phyloP scores from a whole-genome alignment of 208 protist species.

The Jaenimonas drosophilae region DNA sequence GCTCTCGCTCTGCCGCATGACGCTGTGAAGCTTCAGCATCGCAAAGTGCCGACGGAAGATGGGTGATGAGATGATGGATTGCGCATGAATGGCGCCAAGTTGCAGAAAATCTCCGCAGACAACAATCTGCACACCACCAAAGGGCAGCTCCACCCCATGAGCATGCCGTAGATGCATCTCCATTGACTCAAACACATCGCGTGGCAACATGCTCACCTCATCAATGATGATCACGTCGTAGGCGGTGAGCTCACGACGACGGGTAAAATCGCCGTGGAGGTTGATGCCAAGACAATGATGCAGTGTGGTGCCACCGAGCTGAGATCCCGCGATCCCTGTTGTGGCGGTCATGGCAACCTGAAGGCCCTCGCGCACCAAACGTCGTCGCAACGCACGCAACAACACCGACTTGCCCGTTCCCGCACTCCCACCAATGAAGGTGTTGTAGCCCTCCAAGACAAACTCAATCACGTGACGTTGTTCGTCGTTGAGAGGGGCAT shows the following conservation, averaged over 20 bases:
- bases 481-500: conserved; percentile 63
- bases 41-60: conserved; percentile 74
- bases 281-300: conserved; percentile 86
- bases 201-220: conserved; percentile 87
- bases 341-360: conserved; percentile 77
- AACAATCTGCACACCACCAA: conserved; percentile 90
- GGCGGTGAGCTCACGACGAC: conserved; percentile 40
- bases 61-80: conserved; percentile 48
- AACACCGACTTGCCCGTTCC: conserved; percentile 87
- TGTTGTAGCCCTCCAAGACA: conserved; percentile 61
- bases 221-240: conserved; percentile 91
- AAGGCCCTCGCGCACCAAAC: conserved; percentile 42
- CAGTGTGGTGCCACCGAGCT: conserved; percentile 77
- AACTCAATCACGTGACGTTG: conserved; percentile 72
- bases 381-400: conserved; percentile 66
- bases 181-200: conserved; percentile 70
- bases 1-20: conserved; percentile 47
- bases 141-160: conserved; percentile 69
- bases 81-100: conserved; percentile 58
- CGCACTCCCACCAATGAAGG: conserved; percentile 83
- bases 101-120: conserved; percentile 90
- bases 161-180: conserved; percentile 67
- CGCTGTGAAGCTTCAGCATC: conserved; percentile 62
- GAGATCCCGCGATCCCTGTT: conserved; percentile 69
- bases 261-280: conserved; percentile 56